Percentiles rank a stretch among this genome's conserved stretches.
These are phyloP conservation scores for Tephrocybe rancida DNA, from an alignment of 768 basidiomycete species.

Conservation along the genomic window DNA sequence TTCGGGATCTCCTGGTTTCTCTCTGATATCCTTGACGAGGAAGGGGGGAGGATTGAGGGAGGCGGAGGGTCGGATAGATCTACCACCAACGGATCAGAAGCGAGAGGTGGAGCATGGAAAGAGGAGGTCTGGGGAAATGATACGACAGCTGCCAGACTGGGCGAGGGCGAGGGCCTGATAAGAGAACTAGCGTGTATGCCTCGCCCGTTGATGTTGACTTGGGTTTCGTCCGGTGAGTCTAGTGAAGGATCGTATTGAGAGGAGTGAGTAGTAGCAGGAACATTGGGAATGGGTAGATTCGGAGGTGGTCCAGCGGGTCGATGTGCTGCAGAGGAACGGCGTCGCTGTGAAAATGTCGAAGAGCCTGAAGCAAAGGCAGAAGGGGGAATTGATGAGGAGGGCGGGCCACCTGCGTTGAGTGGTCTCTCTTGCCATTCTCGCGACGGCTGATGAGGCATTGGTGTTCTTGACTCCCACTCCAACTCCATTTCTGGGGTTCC, in stretches of 20 bases:
- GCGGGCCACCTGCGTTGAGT: conserved; percentile 29
- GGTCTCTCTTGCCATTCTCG: conserved; percentile 39
- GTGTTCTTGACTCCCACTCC: conserved; percentile 35
- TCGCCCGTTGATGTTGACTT: conserved; percentile 24
- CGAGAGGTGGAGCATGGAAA: conserved; percentile 20
- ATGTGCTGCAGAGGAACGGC: conserved; percentile 69
- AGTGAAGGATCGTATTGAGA: conserved; percentile 22
- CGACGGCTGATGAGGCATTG: conserved; percentile 27
- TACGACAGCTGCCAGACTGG: conserved; percentile 59
- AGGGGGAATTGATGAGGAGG: conserved; percentile 34
- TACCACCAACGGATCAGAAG: conserved; percentile 39
- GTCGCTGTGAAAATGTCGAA: conserved; percentile 48
- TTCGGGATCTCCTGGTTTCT: conserved; percentile 44
- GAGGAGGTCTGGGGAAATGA: conserved; percentile 53
- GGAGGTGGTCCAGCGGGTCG: conserved; percentile 76
- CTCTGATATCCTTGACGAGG: conserved; percentile 33
- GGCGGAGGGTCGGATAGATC: conserved; percentile 62
- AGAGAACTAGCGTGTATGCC: conserved; percentile 37
- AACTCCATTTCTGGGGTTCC: conserved; percentile 34
- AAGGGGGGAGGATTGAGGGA: conserved; percentile 46
- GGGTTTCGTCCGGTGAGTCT: conserved; percentile 24
- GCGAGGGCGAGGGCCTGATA: conserved; percentile 40
- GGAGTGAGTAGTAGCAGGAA: conserved; percentile 43
- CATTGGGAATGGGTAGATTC: conserved; percentile 69
- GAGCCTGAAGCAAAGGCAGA: conserved; percentile 26